phyloP scores from a whole-genome alignment of 2,329 filamentous ascomycete species.

The Trichoderma arundinaceum region DNA sequence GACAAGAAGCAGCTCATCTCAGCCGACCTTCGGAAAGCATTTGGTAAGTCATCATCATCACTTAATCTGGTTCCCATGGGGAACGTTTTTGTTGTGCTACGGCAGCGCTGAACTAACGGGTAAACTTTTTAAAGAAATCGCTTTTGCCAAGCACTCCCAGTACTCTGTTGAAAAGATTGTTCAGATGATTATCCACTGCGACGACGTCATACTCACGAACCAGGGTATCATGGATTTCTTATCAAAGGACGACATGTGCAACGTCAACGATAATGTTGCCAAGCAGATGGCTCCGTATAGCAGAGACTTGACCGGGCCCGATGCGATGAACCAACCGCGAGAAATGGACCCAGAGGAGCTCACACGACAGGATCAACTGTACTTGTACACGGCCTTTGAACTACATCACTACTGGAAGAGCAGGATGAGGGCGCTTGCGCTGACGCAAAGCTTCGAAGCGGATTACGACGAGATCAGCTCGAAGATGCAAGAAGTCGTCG shows the following conservation, averaged over 20 bases:
- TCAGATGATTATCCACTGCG: conserved; percentile 94
- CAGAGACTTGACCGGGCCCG: conserved; percentile 92
- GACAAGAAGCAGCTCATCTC: conserved; percentile 99
- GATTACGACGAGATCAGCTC: conserved; percentile 92
- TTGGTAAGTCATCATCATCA: conserved; percentile 59
- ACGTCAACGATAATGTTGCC: conserved; percentile 84
- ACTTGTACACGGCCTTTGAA: conserved; percentile 89
- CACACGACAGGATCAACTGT: conserved; percentile 94
- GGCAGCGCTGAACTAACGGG: conserved; percentile 31
- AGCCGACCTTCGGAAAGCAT: conserved; percentile 84
- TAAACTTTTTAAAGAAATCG: conserved; percentile 69
- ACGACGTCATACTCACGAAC: conserved; percentile 86
- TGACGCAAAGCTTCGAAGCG: conserved; percentile 81
- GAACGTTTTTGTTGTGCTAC: not conserved
- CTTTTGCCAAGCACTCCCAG: conserved; percentile 90
- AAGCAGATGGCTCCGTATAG: conserved; percentile 95
- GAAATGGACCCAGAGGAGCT: conserved; percentile 88
- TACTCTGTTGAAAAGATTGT: conserved; percentile 82
- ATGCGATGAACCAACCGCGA: conserved; percentile 75
- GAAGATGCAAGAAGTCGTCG: conserved; percentile 85
- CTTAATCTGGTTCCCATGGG: too few species aligned
- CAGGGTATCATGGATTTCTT: conserved; percentile 95
- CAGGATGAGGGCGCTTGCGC: conserved; percentile 85
- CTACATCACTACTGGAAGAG: conserved; percentile 99
- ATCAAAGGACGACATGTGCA: conserved; percentile 90